These are phyloP conservation scores for Magnusiomyces sp. DNA, from an alignment of 1,139 yeast genomes.

Conservation along the genomic window DNA sequence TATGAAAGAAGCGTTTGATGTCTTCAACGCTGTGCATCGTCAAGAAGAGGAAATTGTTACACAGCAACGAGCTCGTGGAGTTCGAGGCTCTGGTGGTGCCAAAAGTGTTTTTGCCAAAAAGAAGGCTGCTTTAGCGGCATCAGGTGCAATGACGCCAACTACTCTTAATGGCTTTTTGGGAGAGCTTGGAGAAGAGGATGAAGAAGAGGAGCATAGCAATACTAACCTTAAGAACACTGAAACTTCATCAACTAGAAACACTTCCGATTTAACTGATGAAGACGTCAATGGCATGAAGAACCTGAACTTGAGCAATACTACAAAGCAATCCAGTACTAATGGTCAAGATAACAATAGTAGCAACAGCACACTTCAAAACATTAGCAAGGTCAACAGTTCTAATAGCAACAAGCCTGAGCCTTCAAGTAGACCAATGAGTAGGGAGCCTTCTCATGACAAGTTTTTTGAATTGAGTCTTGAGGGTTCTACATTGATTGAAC, in stretches of 20 bases:
- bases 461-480: conserved; percentile 14
- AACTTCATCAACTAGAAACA: too few species aligned
- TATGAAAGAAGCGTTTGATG: conserved; percentile 89
- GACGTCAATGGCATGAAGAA: conserved; percentile 12
- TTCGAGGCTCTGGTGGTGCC: background rate
- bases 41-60: conserved; percentile 74
- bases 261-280: background rate
- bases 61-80: background rate
- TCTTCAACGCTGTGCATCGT: conserved; percentile 89
- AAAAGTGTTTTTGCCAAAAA: conserved; percentile 1
- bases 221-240: too few species aligned
- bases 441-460: conserved; percentile 2
- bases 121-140: background rate
- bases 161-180: conserved; percentile 1
- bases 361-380: background rate
- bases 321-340: background rate
- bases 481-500: conserved; percentile 14
- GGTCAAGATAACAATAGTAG: background rate
- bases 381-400: background rate
- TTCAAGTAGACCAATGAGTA: background rate
- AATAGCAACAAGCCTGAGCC: background rate
- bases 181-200: conserved; percentile 10
- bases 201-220: conserved; percentile 8
- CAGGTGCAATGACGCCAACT: background rate
- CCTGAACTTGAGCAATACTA: background rate